Percentiles rank a stretch among this genome's conserved stretches.
phyloP scores from a whole-genome alignment of 2,329 filamentous ascomycete species.

The Colletotrichum somersetense region DNA sequence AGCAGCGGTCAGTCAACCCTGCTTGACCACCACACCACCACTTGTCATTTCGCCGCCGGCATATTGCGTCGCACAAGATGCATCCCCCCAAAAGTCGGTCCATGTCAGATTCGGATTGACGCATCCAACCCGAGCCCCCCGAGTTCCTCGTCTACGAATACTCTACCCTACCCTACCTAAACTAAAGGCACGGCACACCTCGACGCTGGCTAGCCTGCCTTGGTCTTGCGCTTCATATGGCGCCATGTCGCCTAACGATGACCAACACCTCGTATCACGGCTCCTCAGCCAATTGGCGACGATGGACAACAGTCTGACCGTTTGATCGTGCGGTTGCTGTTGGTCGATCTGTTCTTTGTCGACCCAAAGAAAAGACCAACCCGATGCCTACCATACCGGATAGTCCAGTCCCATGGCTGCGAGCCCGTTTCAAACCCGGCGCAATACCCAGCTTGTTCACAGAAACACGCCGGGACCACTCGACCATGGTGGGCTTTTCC shows the following conservation, averaged over 20 bases:
- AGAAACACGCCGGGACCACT: background rate
- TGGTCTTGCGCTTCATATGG: background rate
- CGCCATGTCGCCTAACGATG: background rate
- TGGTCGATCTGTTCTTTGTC: conserved; percentile 4
- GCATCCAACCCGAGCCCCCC: background rate
- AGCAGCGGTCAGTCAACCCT: background rate
- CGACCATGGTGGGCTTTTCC: background rate
- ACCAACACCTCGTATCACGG: background rate
- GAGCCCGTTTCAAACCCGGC: background rate
- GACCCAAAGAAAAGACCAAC: background rate
- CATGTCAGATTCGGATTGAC: conserved; percentile 2
- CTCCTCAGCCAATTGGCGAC: background rate
- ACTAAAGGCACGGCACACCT: background rate
- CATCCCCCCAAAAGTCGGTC: conserved; percentile 13
- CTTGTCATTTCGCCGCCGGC: conserved; percentile 10
- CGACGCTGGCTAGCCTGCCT: background rate
- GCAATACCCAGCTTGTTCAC: background rate
- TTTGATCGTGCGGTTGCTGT: conserved; percentile 6
- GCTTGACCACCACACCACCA: background rate
- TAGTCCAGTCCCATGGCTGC: too few species aligned
- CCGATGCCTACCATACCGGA: too few species aligned
- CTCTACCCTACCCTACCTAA: background rate
- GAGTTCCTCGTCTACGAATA: background rate
- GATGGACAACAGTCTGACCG: background rate
- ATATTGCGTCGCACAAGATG: conserved; percentile 35